Percentiles rank a stretch among this genome's conserved stretches.
These are phyloP conservation scores for Phytophthora agathidicida DNA, from an alignment of 352 stramenopile species.

Conservation along the genomic window DNA sequence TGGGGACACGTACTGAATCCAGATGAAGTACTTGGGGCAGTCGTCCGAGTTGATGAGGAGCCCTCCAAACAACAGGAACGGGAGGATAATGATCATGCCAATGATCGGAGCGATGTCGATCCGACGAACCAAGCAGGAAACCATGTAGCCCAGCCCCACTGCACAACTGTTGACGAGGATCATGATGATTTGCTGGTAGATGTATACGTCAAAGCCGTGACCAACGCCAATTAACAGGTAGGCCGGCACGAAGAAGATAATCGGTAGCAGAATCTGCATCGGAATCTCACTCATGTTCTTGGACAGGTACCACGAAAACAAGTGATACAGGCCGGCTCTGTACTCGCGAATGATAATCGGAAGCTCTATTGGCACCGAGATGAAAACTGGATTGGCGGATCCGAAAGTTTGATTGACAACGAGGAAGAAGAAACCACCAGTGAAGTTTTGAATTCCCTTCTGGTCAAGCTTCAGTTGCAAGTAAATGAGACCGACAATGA, in stretches of 20 bases:
- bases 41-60: conserved; percentile 51
- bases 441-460: conserved; percentile 51
- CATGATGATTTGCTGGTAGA: conserved; percentile 43
- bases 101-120: conserved; percentile 45
- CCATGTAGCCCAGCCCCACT: conserved; percentile 49
- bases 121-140: conserved; percentile 38
- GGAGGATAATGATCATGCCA: conserved; percentile 39
- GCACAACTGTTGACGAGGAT: conserved; percentile 43
- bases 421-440: conserved; percentile 54
- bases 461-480: conserved; percentile 47
- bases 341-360: conserved; percentile 56
- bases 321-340: conserved; percentile 35
- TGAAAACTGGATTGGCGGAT: conserved; percentile 38
- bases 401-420: conserved; percentile 47
- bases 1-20: conserved; percentile 53
- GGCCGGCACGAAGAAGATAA: conserved; percentile 40
- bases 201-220: conserved; percentile 38
- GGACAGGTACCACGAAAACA: conserved; percentile 51
- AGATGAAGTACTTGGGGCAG: conserved; percentile 48
- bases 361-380: conserved; percentile 47
- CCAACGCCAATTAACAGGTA: conserved; percentile 55
- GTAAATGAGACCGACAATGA: conserved; percentile 55
- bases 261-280: conserved; percentile 50
- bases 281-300: conserved; percentile 62
- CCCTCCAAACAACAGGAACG: conserved; percentile 53